A percentile compares a stretch with the other conserved stretches of the same genome.
Conservation (phyloP, 805 yeast genomes). For the Candida endomychidarum region DNA sequence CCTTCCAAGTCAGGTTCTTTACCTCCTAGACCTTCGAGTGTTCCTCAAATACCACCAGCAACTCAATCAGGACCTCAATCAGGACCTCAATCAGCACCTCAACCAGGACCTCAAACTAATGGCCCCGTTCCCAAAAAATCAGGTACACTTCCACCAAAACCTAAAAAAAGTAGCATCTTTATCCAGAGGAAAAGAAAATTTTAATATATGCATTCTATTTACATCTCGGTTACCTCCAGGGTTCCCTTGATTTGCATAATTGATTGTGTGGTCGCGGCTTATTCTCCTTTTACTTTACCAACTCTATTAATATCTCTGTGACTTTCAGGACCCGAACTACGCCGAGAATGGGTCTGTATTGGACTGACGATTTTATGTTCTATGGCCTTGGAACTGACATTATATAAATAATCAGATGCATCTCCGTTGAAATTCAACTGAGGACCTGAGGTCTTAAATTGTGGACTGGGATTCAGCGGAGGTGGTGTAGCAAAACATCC, state of each 20-base stretch:
- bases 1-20: background rate
- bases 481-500: constrained; percentile 3
- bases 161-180: constrained; percentile 9
- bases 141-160: constrained; percentile 7
- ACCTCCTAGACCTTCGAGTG: too few species aligned
- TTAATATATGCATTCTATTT: constrained; percentile 4
- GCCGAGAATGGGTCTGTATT: too few species aligned
- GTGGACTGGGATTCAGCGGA: too few species aligned
- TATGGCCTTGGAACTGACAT: constrained; percentile 15
- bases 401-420: constrained; percentile 13
- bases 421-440: too few species aligned
- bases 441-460: too few species aligned
- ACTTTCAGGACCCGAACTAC: too few species aligned
- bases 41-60: too few species aligned
- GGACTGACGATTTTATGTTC: constrained; percentile 13
- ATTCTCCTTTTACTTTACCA: constrained; percentile 11
- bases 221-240: too few species aligned
- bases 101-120: background rate
- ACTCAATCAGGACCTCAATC: background rate
- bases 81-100: background rate
- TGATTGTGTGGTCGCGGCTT: too few species aligned
- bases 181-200: constrained; percentile 10
- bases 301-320: background rate
- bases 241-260: too few species aligned
- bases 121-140: constrained; percentile 5